Conservation (phyloP, 805 yeast species). For the Hanseniaspora jakobsenii region DNA sequence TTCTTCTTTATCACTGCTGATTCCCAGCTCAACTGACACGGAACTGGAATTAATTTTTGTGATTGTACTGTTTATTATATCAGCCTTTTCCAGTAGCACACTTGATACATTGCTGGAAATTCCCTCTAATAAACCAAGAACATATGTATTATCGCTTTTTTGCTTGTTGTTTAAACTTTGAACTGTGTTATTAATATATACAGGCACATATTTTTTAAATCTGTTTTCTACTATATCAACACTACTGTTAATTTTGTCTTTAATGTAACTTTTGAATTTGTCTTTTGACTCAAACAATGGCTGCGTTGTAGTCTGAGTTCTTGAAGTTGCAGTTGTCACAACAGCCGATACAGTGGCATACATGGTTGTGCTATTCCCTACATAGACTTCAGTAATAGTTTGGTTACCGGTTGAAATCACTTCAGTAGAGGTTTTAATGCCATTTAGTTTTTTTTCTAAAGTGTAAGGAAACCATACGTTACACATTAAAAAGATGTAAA, state of each 20-base stretch:
- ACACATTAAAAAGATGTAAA: background rate
- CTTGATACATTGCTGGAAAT: background rate
- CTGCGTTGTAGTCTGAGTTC: background rate
- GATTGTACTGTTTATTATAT: background rate
- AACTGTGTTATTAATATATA: background rate
- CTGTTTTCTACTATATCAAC: background rate
- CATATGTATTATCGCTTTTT: background rate
- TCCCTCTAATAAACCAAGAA: background rate
- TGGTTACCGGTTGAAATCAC: too few relatives aligned
- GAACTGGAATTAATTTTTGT: background rate
- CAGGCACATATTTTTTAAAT: background rate
- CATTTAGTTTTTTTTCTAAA: background rate
- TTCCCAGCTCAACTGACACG: background rate
- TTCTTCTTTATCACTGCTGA: background rate
- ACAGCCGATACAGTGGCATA: too few relatives aligned
- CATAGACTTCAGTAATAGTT: too few relatives aligned
- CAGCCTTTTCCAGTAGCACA: background rate
- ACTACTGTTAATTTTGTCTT: background rate
- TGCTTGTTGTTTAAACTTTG: background rate
- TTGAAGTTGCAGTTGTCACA: background rate
- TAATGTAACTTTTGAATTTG: background rate
- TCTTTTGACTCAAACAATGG: background rate
- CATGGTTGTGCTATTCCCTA: background rate
- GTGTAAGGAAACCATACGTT: conserved; percentile 6
- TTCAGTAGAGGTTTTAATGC: too few relatives aligned